Evolutionary conservation across 495 filamentous ascomycete species (phyloP), one percentile per base, ranked within the genome.

Genomic region (Trichoderma orchidacearum): DNA sequence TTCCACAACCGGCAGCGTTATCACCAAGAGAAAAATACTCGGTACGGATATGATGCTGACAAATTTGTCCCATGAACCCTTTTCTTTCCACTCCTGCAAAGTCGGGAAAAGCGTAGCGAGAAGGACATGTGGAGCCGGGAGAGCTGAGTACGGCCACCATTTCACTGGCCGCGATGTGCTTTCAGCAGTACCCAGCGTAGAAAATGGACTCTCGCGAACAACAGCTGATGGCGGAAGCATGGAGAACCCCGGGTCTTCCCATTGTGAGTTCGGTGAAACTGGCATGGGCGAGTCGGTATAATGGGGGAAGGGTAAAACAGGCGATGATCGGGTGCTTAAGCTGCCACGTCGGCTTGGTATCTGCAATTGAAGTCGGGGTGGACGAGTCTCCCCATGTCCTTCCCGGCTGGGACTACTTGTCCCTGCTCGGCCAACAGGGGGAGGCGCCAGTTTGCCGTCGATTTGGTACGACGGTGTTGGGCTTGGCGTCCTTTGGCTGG

Each of bases 1-100:
- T 56, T 97, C 90, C 8, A 96, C 83, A 0, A 97, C 90, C 3
- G 94, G 94, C n/a, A 99, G 66, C 0, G 94, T 97, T 31, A 93
- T 83, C 0, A 90, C 90, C 11, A 99, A 77, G 5, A 96, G 73
- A 54, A 99, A 90, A 29, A 97, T 86, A 62, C 85, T 95, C 4
- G 93, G 90, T 3, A 88, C 85, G 5, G 90, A 88, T 55, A 93
- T 72, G 12, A 95, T 58, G 25, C 89, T 88, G 15, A 96, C 65
- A 15, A 86, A 61, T 58, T 87, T 90, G 58, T 87, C 90, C 80
- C 82, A 86, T 18, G 85, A 69, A 9, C 67, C 77, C 66, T 96
- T 97, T 3, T 84, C 79, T 51, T 68, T 72, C 87, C 90, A 99
- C 15, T 73, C 78, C 58, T 81, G 81, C 36, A 99, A 71, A 0